A percentile compares a stretch with the other conserved stretches of the same genome.
Conservation (phyloP, 192 early-diverging fungal genomes). For the Phlyctochytrium arcticum region DNA sequence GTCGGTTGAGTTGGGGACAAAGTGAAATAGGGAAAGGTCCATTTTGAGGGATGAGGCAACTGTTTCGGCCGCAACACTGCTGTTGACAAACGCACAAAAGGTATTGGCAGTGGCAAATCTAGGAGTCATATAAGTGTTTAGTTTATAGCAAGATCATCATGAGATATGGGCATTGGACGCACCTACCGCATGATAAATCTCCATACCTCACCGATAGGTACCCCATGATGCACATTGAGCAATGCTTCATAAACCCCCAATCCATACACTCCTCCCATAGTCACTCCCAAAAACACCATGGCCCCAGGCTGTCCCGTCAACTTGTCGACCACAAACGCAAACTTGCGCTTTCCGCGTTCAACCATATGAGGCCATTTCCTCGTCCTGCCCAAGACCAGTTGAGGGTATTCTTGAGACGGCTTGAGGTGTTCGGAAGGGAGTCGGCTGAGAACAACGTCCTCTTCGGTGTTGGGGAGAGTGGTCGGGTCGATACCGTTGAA, state of each 20-base stretch:
- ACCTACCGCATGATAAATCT: slow-evolving; percentile 1
- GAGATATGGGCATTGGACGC: no score
- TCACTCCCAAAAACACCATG: slow-evolving; percentile 7
- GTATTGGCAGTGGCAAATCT: slow-evolving; percentile 16
- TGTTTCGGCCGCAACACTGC: slow-evolving; percentile 5
- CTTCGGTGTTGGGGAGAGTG: neutral
- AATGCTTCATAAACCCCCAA: slow-evolving; percentile 11
- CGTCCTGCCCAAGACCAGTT: no score
- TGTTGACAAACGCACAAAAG: slow-evolving; percentile 5
- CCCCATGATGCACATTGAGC: neutral
- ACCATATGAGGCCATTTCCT: neutral
- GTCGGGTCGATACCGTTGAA: neutral
- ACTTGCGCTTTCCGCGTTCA: slow-evolving; percentile 10
- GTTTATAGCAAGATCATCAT: no score
- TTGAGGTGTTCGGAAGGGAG: neutral
- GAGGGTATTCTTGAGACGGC: slow-evolving; percentile 9
- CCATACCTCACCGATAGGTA: neutral
- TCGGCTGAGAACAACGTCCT: neutral
- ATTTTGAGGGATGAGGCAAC: slow-evolving; percentile 1
- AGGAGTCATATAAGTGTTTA: no score
- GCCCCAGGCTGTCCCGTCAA: slow-evolving; percentile 6
- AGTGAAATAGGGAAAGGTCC: slow-evolving; percentile 1
- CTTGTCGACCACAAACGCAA: slow-evolving; percentile 10
- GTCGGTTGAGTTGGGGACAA: neutral
- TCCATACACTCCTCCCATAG: slow-evolving; percentile 1